A percentile compares a stretch with the other conserved stretches of the same genome.
phyloP scores from a whole-genome alignment of 2,329 filamentous ascomycete genomes.

The Botrytis pseudocinerea region DNA sequence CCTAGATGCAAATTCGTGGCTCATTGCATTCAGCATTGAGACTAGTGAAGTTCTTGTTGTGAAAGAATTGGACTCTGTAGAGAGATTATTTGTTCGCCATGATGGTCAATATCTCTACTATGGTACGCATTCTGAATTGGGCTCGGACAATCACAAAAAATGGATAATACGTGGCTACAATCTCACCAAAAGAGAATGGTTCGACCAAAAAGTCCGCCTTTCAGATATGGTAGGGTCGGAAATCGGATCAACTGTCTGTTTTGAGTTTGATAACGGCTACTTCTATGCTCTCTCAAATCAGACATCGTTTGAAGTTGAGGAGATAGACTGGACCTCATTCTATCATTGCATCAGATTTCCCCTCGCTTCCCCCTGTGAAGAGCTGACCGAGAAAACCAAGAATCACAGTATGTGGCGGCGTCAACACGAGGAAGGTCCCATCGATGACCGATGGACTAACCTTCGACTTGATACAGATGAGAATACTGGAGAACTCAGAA shows the following conservation, averaged over 20 bases:
- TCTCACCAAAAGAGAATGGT: conserved; percentile 46
- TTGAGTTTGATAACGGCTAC: conserved; percentile 65
- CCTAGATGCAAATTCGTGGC: conserved; percentile 47
- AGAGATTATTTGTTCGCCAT: conserved; percentile 68
- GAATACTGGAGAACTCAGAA: conserved; percentile 55
- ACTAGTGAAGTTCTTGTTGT: conserved; percentile 46
- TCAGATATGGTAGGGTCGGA: conserved; percentile 62
- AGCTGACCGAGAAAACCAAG: conserved; percentile 46
- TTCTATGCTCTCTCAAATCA: conserved; percentile 73
- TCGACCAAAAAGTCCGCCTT: conserved; percentile 51
- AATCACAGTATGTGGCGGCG: conserved; percentile 61
- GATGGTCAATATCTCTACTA: conserved; percentile 62
- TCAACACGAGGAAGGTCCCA: conserved; percentile 66
- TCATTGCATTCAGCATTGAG: conserved; percentile 53
- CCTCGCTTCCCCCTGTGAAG: conserved; percentile 48
- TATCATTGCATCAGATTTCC: conserved; percentile 68
- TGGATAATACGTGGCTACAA: conserved; percentile 62
- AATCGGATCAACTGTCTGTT: conserved; percentile 67
- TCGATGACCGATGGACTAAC: conserved; percentile 73
- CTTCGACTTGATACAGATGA: conserved; percentile 64
- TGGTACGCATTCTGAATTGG: conserved; percentile 60
- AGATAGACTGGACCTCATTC: conserved; percentile 66
- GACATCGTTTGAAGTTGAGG: conserved; percentile 60
- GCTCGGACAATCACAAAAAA: conserved; percentile 55
- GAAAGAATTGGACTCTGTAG: conserved; percentile 47